These are phyloP conservation scores for Cystobasidiaceae sp. DNA, from an alignment of 1,284 basidiomycete genomes.

Conservation along the genomic window DNA sequence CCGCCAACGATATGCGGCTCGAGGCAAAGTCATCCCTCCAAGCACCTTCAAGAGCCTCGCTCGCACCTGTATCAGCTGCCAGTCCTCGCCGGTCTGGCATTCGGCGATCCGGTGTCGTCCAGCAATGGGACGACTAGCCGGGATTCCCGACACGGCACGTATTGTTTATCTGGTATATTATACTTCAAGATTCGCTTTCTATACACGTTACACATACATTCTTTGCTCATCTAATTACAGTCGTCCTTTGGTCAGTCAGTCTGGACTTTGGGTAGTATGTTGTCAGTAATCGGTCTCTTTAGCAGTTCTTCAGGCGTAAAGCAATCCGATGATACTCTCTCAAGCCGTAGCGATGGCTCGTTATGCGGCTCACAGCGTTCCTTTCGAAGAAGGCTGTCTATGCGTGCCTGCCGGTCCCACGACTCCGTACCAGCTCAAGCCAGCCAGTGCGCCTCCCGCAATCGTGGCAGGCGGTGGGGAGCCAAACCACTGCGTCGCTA, in stretches of 20 bases:
- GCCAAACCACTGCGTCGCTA: conserved; percentile 46
- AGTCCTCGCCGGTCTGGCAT: conserved; percentile 32
- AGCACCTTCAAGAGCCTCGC: conserved; percentile 74
- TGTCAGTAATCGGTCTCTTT: too few species aligned
- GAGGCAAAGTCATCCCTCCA: conserved; percentile 88
- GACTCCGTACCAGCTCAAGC: conserved; percentile 50
- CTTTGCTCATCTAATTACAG: too few species aligned
- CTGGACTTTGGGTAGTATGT: too few species aligned
- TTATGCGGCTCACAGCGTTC: not conserved
- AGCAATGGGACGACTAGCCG: conserved; percentile 20
- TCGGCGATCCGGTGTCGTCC: conserved; percentile 30
- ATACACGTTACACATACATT: too few species aligned
- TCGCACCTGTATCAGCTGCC: conserved; percentile 44
- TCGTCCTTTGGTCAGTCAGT: too few species aligned
- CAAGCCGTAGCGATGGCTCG: too few species aligned
- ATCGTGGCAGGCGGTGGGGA: conserved; percentile 48
- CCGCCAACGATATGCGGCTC: conserved; percentile 88
- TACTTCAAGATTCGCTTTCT: too few species aligned
- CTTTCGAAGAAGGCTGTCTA: conserved; percentile 31
- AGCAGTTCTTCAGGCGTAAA: too few species aligned
- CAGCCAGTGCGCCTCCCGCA: conserved; percentile 47
- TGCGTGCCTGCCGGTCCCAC: conserved; percentile 27
- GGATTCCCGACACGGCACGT: too few species aligned
- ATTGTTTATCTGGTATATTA: too few species aligned
- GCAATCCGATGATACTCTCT: too few species aligned